Base-by-base conservation (phyloP, 2,329 filamentous ascomycete genomes). In the Zymoseptoria ardabiliae region DNA sequence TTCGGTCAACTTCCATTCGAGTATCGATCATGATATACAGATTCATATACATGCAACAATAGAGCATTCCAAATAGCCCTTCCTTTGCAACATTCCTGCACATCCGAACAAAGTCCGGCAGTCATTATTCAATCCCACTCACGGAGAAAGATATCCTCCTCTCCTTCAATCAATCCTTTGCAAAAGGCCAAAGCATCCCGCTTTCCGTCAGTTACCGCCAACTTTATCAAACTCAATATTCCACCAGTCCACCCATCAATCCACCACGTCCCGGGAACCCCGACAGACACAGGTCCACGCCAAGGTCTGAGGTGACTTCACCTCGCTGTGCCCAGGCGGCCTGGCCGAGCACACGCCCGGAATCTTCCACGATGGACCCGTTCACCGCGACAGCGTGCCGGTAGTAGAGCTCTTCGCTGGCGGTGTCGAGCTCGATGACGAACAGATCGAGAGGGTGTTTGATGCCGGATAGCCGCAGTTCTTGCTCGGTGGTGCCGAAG, bases 361-460 rank as follows among this genome's bases (percentile, higher is more conserved):
- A 64, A 70, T 86, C 82, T 21, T 71, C 69, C 4, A 79, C 69
- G 19, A 86, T 69, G 0, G 78, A 81, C 53, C 78, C 76, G 69
- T 87, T 86, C 2, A 77, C 72, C 3, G 82, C 82, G 25, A 73
- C 70, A 23, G 88, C 81, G 54, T 82, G 77, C 20, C 86, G 77
- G 58, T 72, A 75, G 71, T 88, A 90, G 50, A 88, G 73, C 69
- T 80, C 74, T 54, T 70, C 72, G 22, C 13, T 64, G 56, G 61
- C 62, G 30, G 63, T 58, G 50, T 65, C 61, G 19, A 51, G 22
- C 21, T 66, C 64, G 60, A 30, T 25, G 8, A 23, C 13, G 45
- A 41, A 54, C n/a, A 30, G 55, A 54, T 54, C 56, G 55, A 6
- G 62, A 58, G 45, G 41, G 63, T 3, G 2, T 10, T 23, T 11